Evolutionary conservation across 768 basidiomycete species (phyloP).

Genomic region (Tulasnella sp.): DNA sequence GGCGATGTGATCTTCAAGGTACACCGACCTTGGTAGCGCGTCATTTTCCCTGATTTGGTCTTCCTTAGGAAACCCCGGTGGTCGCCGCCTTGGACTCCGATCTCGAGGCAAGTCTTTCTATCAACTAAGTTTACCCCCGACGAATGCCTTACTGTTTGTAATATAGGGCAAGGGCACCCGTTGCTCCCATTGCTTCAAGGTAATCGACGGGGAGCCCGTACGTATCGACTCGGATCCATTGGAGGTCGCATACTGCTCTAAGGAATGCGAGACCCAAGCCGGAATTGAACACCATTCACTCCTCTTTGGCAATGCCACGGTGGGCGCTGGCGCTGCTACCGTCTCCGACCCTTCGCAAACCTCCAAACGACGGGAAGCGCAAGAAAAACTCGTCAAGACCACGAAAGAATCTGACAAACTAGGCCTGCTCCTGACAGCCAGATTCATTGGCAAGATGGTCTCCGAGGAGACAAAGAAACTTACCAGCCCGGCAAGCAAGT

Average conservation of each 20-base stretch:
- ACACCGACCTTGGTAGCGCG: not conserved
- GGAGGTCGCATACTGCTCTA: constrained; percentile 57
- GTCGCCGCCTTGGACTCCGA: constrained; percentile 61
- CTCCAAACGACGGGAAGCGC: constrained; percentile 40
- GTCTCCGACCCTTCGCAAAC: constrained; percentile 24
- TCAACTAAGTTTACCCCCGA: not conserved
- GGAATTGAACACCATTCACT: constrained; percentile 51
- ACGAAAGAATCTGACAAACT: constrained; percentile 37
- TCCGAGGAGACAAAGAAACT: constrained; percentile 50
- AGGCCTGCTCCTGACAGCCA: constrained; percentile 48
- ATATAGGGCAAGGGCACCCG: constrained; percentile 46
- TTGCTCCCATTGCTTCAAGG: constrained; percentile 62
- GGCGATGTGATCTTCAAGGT: constrained; percentile 75
- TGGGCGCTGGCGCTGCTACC: constrained; percentile 36
- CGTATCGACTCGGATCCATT: constrained; percentile 40
- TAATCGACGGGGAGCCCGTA: constrained; percentile 37
- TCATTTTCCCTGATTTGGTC: not conserved
- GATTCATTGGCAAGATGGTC: constrained; percentile 63
- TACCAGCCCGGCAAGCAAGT: constrained; percentile 23
- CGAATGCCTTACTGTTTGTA: not conserved
- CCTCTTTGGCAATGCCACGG: constrained; percentile 57
- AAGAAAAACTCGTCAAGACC: constrained; percentile 44
- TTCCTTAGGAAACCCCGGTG: constrained; percentile 59
- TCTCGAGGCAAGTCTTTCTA: constrained; percentile 26
- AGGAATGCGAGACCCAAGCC: constrained; percentile 44